Conservation (phyloP, 1,284 basidiomycete genomes). For the Coriolopsis trogii region DNA sequence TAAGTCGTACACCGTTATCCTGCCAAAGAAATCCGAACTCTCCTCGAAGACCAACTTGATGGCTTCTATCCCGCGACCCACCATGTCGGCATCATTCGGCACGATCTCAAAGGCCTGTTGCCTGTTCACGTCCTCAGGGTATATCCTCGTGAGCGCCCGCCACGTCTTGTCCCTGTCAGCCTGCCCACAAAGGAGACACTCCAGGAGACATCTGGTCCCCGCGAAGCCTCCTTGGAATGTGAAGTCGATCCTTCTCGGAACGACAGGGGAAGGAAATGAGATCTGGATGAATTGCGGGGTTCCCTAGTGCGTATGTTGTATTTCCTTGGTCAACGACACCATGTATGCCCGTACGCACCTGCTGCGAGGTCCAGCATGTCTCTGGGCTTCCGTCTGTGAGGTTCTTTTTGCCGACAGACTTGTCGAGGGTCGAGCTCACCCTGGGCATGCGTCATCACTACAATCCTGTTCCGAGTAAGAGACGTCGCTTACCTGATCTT, state of each 20-base stretch:
- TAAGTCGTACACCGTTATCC: slow-evolving; percentile 73
- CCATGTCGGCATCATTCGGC: slow-evolving; percentile 13
- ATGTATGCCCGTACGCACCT: slow-evolving; percentile 45
- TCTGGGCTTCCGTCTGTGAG: slow-evolving; percentile 73
- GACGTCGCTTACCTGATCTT: slow-evolving; percentile 13
- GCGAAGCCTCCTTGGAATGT: slow-evolving; percentile 87
- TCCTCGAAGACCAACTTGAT: slow-evolving; percentile 74
- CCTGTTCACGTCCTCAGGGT: slow-evolving; percentile 77
- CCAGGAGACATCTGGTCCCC: slow-evolving; percentile 61
- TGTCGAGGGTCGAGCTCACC: slow-evolving; percentile 85
- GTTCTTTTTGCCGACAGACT: slow-evolving; percentile 70
- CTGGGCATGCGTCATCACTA: slow-evolving; percentile 40
- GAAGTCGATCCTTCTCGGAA: slow-evolving; percentile 57
- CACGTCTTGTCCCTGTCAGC: slow-evolving; percentile 39
- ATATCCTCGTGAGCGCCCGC: slow-evolving; percentile 54
- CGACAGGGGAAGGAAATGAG: slow-evolving; percentile 52
- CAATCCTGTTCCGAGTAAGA: slow-evolving; percentile 40
- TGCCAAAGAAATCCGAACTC: slow-evolving; percentile 80
- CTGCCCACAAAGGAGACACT: slow-evolving; percentile 33
- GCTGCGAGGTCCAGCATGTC: slow-evolving; percentile 84
- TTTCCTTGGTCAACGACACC: too few species aligned
- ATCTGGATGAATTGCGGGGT: slow-evolving; percentile 75
- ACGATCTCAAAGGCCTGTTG: slow-evolving; percentile 63
- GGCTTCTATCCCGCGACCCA: slow-evolving; percentile 39
- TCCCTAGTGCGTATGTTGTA: slow-evolving; percentile 47